Conservation (phyloP, 345 rosid genomes). For the Cardamine resedifolia region DNA sequence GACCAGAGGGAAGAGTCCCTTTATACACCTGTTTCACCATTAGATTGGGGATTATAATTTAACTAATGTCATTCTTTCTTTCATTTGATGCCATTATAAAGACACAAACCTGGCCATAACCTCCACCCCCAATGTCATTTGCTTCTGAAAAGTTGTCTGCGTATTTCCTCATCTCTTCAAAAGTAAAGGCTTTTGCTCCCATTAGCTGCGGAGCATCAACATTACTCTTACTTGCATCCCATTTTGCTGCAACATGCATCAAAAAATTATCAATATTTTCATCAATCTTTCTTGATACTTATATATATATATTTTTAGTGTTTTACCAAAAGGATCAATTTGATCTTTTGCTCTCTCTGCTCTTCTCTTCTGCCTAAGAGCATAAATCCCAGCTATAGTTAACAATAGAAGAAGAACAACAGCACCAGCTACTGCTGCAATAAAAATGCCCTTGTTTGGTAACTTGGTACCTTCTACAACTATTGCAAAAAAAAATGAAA, state of each 20-base stretch:
- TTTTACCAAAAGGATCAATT: slow-evolving; percentile 23
- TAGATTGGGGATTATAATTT: neutral
- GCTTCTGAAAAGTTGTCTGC: neutral
- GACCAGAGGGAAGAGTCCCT: slow-evolving; percentile 59
- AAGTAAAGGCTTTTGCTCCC: slow-evolving; percentile 2
- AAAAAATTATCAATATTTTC: neutral
- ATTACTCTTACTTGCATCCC: neutral
- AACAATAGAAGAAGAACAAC: neutral
- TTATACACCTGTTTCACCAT: slow-evolving; percentile 58
- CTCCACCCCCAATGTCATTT: slow-evolving; percentile 1
- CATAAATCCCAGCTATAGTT: neutral
- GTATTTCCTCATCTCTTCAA: neutral
- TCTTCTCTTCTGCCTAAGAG: neutral
- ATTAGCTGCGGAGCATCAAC: neutral
- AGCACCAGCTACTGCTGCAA: neutral
- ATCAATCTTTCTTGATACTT: neutral
- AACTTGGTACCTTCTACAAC: slow-evolving; percentile 36
- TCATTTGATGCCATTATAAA: neutral
- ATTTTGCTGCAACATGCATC: neutral
- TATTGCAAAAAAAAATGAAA: neutral
- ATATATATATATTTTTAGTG: neutral
- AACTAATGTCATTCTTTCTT: neutral
- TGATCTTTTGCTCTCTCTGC: slow-evolving; percentile 28
- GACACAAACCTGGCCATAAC: slow-evolving; percentile 4
- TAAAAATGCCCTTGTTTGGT: neutral